These are phyloP conservation scores for Penicillium sp. DNA, from an alignment of 2,329 filamentous ascomycete species.

Conservation along the genomic window DNA sequence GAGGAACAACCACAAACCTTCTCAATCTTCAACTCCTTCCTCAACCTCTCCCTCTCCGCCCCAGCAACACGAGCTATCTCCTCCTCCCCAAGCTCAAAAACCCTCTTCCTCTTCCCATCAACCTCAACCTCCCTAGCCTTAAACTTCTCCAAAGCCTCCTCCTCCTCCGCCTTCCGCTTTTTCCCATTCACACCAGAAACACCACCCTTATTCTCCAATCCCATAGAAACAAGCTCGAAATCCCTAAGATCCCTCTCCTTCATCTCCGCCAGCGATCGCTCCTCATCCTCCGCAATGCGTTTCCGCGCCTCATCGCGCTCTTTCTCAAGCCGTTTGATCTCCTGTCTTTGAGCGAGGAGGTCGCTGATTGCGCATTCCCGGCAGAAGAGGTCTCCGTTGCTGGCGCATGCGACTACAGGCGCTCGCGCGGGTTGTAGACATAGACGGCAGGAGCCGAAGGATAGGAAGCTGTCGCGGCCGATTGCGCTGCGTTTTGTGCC, in stretches of 20 bases:
- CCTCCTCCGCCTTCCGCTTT: constrained; percentile 9
- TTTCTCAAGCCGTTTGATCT: constrained; percentile 78
- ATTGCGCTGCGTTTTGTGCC: constrained; percentile 79
- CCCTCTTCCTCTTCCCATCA: constrained; percentile 61
- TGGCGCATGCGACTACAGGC: constrained; percentile 79
- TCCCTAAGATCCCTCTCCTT: constrained; percentile 69
- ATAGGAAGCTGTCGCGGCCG: constrained; percentile 84
- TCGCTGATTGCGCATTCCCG: constrained; percentile 90
- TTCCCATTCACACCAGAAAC: constrained; percentile 2
- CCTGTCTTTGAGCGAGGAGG: constrained; percentile 85
- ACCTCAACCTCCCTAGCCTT: constrained; percentile 30
- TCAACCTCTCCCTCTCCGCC: constrained; percentile 68
- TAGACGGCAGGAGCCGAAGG: constrained; percentile 83
- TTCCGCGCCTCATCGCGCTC: constrained; percentile 60
- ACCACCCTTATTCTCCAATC: constrained; percentile 41
- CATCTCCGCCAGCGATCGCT: constrained; percentile 67
- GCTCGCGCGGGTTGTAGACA: constrained; percentile 79
- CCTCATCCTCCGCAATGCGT: constrained; percentile 62
- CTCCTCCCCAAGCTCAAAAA: constrained; percentile 76
- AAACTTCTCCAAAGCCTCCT: constrained; percentile 24
- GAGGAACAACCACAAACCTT: constrained; percentile 48
- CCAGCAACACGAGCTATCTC: constrained; percentile 69
- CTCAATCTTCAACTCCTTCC: constrained; percentile 70
- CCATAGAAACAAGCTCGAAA: constrained; percentile 83
- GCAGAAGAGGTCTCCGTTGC: constrained; percentile 86